A percentile compares a stretch with the other conserved stretches of the same genome.
Evolutionary conservation across 106 monocot genomes (phyloP).

Genomic region (Platanthera zijinensis): DNA sequence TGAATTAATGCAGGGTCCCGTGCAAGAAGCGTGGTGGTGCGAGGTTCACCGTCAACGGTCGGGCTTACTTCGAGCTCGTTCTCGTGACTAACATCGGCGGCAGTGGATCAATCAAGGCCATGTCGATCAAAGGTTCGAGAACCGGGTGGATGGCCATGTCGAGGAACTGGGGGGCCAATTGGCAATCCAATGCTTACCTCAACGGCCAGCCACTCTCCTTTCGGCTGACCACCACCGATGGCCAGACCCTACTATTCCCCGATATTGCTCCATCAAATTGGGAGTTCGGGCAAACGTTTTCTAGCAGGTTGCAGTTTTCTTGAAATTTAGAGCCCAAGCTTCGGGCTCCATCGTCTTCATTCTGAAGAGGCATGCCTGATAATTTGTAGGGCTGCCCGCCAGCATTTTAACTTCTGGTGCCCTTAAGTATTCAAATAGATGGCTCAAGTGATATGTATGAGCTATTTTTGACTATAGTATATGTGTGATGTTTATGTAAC

Average conservation of each 20-base stretch:
- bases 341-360: not conserved
- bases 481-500: no score
- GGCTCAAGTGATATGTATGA: no score
- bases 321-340: slow-evolving; percentile 1
- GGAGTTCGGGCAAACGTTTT: slow-evolving; percentile 42
- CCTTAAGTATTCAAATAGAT: not conserved
- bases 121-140: slow-evolving; percentile 30
- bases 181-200: slow-evolving; percentile 43
- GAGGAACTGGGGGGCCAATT: slow-evolving; percentile 54
- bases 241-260: slow-evolving; percentile 21
- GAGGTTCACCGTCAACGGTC: slow-evolving; percentile 40
- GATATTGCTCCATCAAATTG: slow-evolving; percentile 29
- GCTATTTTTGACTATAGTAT: no score
- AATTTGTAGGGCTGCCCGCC: slow-evolving; percentile 13
- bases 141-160: slow-evolving; percentile 40
- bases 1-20: slow-evolving; percentile 27
- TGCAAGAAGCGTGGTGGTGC: slow-evolving; percentile 44
- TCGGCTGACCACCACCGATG: slow-evolving; percentile 36
- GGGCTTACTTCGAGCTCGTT: slow-evolving; percentile 50
- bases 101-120: slow-evolving; percentile 28
- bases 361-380: slow-evolving; percentile 12
- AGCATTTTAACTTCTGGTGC: not conserved
- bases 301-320: slow-evolving; percentile 32
- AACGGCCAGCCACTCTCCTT: slow-evolving; percentile 44
- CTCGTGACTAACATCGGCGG: slow-evolving; percentile 44